phyloP scores from a whole-genome alignment of 805 yeast species.

The Debaryomyces prosopidis region DNA sequence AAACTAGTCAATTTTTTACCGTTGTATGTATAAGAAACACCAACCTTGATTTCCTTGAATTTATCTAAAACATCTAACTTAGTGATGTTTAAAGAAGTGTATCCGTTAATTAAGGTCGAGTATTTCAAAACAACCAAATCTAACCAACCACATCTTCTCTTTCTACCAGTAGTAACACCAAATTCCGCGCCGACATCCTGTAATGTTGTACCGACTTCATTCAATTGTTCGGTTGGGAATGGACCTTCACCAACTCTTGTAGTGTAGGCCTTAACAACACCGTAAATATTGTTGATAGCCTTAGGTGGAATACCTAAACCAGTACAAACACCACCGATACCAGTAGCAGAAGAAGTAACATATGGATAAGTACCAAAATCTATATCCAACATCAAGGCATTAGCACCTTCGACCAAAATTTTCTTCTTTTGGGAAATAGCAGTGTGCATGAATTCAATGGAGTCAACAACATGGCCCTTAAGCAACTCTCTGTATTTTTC shows the following conservation, averaged over 20 bases:
- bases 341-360: conserved; percentile 93
- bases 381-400: conserved; percentile 95
- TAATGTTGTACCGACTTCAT: conserved; percentile 79
- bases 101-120: conserved; percentile 90
- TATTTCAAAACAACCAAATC: conserved; percentile 93
- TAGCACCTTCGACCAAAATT: conserved; percentile 95
- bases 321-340: conserved; percentile 96
- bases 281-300: conserved; percentile 75
- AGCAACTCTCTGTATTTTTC: conserved; percentile 70
- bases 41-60: conserved; percentile 85
- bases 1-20: conserved; percentile 76
- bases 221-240: conserved; percentile 96
- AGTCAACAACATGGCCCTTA: conserved; percentile 91
- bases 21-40: conserved; percentile 75
- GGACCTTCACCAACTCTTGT: conserved; percentile 99
- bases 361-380: conserved; percentile 98
- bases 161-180: conserved; percentile 98
- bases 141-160: conserved; percentile 99
- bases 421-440: conserved; percentile 79
- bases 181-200: conserved; percentile 92
- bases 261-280: conserved; percentile 98
- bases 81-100: conserved; percentile 91
- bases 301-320: conserved; percentile 97
- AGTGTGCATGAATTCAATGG: conserved; percentile 77
- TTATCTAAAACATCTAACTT: conserved; percentile 93